phyloP scores from a whole-genome alignment of 2,329 filamentous ascomycete species.

The Fusarium poae region DNA sequence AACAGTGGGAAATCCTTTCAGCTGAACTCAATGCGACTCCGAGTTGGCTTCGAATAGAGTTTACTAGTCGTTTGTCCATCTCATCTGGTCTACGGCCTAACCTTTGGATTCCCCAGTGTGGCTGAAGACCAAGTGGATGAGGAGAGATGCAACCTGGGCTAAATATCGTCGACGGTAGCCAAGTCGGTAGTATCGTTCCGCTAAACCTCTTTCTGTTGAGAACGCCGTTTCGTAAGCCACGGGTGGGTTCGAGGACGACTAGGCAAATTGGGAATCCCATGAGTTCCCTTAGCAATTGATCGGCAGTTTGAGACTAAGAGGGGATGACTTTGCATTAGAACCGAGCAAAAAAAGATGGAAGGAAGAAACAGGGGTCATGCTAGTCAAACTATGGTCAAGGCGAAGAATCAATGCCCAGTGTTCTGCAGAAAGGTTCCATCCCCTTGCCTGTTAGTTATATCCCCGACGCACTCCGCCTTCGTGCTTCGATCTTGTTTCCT shows the following conservation, averaged over 20 bases:
- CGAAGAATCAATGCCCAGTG: background rate
- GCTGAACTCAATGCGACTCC: conserved; percentile 7
- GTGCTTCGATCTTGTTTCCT: background rate
- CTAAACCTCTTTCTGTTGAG: background rate
- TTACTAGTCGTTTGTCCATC: conserved; percentile 7
- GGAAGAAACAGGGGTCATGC: conserved; percentile 10
- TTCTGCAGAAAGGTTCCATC: conserved; percentile 7
- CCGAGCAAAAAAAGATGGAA: background rate
- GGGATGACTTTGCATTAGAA: background rate
- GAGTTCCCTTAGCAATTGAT: conserved; percentile 1
- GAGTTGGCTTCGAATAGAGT: conserved; percentile 2
- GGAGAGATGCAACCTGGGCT: background rate
- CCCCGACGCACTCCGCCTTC: background rate
- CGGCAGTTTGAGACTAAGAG: conserved; percentile 11
- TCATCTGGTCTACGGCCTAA: conserved; percentile 3
- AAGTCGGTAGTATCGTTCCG: background rate
- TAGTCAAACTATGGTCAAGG: background rate
- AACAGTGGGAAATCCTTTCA: background rate
- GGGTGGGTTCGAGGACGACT: background rate
- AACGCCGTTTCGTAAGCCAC: background rate
- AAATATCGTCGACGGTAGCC: background rate
- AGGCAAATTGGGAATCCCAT: background rate
- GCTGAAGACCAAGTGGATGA: background rate
- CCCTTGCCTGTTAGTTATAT: conserved; percentile 24
- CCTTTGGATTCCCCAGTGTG: background rate